A percentile compares a stretch with the other conserved stretches of the same genome.
phyloP scores from a whole-genome alignment of 139 green algal genomes.

The Limnomonas spitsbergensis region DNA sequence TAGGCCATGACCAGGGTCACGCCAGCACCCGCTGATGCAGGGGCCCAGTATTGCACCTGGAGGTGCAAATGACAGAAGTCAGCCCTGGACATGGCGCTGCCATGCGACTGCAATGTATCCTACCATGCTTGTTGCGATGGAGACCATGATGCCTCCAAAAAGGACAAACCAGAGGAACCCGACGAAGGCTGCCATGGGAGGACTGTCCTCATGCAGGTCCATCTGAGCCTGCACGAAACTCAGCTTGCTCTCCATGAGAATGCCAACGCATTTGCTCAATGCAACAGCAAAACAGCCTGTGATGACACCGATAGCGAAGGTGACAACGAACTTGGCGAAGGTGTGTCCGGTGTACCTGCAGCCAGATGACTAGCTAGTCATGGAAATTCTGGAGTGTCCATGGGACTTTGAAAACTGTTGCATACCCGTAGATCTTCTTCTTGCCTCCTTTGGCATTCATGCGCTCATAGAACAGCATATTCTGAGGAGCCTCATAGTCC shows the following conservation, averaged over 20 bases:
- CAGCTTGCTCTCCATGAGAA: slow-evolving; percentile 40
- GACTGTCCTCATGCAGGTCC: not conserved
- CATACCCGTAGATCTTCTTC: slow-evolving; percentile 66
- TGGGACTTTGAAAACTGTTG: not conserved
- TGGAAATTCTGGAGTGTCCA: not conserved
- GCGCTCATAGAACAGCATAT: slow-evolving; percentile 54
- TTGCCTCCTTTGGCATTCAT: slow-evolving; percentile 39
- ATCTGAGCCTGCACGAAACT: slow-evolving; percentile 27
- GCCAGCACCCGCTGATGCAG: slow-evolving; percentile 70
- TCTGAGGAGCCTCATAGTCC: slow-evolving; percentile 66
- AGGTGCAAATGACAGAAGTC: not conserved
- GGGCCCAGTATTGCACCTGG: slow-evolving; percentile 75
- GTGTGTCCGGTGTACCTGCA: slow-evolving; percentile 75
- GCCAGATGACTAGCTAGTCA: not conserved
- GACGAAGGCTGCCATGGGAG: not conserved
- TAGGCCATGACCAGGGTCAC: slow-evolving; percentile 86
- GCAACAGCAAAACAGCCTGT: slow-evolving; percentile 60
- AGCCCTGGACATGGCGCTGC: not conserved
- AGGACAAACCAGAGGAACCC: not conserved
- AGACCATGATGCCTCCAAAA: slow-evolving; percentile 7
- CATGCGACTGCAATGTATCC: no score
- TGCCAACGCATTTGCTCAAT: slow-evolving; percentile 36
- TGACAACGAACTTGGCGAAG: slow-evolving; percentile 65
- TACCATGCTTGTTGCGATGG: slow-evolving; percentile 7
- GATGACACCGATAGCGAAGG: slow-evolving; percentile 57